Evolutionary conservation across 176 grass and related monocot species (phyloP).

Genomic region (Rhynchospora tenuis): DNA sequence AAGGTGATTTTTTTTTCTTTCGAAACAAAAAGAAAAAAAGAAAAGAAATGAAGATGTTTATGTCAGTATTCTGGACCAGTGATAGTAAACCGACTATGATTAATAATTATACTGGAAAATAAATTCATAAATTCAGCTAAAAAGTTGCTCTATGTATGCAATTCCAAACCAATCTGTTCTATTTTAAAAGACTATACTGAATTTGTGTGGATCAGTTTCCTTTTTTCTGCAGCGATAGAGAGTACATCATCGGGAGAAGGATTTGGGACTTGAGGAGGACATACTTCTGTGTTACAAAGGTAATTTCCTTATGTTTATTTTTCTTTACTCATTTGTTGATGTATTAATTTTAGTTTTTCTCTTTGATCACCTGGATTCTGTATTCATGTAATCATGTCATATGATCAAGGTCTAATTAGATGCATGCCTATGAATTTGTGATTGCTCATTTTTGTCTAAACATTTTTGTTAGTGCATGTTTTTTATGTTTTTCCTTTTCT

Average conservation of each 20-base stretch:
- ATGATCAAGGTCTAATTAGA: too few species aligned
- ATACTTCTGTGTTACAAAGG: conserved; percentile 90
- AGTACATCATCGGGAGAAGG: conserved; percentile 80
- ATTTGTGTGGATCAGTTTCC: conserved; percentile 60
- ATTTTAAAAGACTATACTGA: neutral
- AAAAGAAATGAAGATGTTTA: neutral
- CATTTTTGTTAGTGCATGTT: neutral
- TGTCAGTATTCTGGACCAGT: too few species aligned
- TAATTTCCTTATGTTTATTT: conserved; percentile 13
- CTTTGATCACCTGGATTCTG: neutral
- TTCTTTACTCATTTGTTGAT: neutral
- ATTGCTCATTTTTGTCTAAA: neutral
- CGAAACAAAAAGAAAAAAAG: too few species aligned
- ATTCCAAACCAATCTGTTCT: too few species aligned
- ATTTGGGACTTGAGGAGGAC: conserved; percentile 58
- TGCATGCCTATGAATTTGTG: too few species aligned
- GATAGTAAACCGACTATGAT: too few species aligned
- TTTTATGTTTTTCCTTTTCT: neutral
- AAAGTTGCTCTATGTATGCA: too few species aligned
- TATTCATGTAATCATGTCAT: too few species aligned
- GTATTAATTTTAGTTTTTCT: neutral
- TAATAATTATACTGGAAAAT: too few species aligned
- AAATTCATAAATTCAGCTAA: too few species aligned
- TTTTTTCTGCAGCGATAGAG: conserved; percentile 91
- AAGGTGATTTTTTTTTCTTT: conserved; percentile 42